A percentile compares a stretch with the other conserved stretches of the same genome.
phyloP scores from a whole-genome alignment of 2,329 filamentous ascomycete genomes.

The Chaetomiaceae sp. region DNA sequence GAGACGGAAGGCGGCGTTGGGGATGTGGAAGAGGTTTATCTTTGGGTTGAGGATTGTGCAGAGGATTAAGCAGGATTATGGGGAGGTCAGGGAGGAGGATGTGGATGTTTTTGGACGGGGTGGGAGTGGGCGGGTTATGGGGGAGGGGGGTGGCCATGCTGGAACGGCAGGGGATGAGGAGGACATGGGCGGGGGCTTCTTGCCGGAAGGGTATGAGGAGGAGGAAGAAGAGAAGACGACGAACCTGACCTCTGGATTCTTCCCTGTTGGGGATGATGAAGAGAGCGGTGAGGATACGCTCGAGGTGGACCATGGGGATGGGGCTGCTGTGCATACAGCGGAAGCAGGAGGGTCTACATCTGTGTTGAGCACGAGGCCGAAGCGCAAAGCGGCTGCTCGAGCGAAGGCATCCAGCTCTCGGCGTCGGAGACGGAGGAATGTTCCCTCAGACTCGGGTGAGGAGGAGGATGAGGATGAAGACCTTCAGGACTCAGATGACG shows the following conservation, averaged over 20 bases:
- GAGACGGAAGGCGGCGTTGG: slow-evolving; percentile 66
- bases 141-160: slow-evolving; percentile 19
- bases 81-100: slow-evolving; percentile 50
- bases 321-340: slow-evolving; percentile 16
- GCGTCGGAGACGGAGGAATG: slow-evolving; percentile 19
- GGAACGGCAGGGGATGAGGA: slow-evolving; percentile 40
- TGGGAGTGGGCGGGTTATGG: slow-evolving; percentile 28
- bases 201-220: slow-evolving; percentile 53
- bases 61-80: slow-evolving; percentile 72
- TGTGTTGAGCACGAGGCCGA: slow-evolving; percentile 20
- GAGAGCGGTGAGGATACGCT: slow-evolving; percentile 37
- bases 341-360: background rate
- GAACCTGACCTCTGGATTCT: slow-evolving; percentile 43
- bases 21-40: slow-evolving; percentile 80
- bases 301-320: slow-evolving; percentile 32
- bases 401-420: slow-evolving; percentile 9
- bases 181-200: slow-evolving; percentile 54
- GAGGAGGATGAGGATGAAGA: slow-evolving; percentile 21
- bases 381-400: slow-evolving; percentile 16
- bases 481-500: slow-evolving; percentile 12
- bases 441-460: slow-evolving; percentile 23
- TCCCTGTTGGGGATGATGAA: slow-evolving; percentile 42
- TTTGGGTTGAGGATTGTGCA: slow-evolving; percentile 80
- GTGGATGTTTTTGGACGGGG: slow-evolving; percentile 54
- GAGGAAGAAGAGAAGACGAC: slow-evolving; percentile 32